phyloP scores from a whole-genome alignment of 257 asterid species.

The Solanum chaucha region DNA sequence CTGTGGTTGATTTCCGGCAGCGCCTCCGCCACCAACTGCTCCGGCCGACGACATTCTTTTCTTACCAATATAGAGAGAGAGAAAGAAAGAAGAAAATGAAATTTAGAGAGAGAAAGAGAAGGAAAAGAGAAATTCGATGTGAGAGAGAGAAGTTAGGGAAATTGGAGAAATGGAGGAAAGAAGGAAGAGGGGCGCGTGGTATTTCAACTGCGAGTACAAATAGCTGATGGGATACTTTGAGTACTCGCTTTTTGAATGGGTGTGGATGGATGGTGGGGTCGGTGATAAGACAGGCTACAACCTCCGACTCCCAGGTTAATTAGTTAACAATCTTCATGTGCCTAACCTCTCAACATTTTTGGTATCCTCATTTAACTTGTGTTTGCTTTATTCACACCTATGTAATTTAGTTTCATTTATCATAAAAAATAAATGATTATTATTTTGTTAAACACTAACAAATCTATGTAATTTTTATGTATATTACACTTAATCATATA shows the following conservation, averaged over 20 bases:
- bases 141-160: neutral
- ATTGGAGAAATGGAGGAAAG: neutral
- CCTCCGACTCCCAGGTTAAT: neutral
- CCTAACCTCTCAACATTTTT: neutral
- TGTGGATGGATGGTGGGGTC: neutral
- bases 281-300: neutral
- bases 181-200: neutral
- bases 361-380: neutral
- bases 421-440: too few species aligned
- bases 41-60: constrained; percentile 5
- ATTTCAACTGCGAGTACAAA: neutral
- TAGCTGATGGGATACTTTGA: neutral
- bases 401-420: too few species aligned
- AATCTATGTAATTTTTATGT: too few species aligned
- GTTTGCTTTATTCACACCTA: too few species aligned
- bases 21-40: neutral
- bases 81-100: neutral
- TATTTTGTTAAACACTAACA: neutral
- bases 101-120: neutral
- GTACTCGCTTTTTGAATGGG: neutral
- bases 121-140: neutral
- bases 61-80: neutral
- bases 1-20: neutral
- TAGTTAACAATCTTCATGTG: neutral
- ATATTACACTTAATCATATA: neutral